Base-by-base conservation (phyloP, 257 asterid species). In the Penstemon newberryi region DNA sequence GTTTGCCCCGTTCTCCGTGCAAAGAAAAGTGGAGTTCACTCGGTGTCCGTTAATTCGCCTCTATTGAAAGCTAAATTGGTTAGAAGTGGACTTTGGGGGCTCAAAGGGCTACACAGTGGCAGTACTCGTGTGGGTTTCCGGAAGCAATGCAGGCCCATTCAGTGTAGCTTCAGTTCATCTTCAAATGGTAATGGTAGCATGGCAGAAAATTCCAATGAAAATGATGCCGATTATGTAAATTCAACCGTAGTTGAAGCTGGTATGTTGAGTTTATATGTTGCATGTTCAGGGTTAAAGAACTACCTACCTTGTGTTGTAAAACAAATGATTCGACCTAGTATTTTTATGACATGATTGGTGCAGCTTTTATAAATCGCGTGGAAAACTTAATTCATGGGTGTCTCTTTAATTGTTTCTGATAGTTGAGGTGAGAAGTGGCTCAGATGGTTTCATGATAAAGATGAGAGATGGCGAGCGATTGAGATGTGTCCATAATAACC, bases 361-460 rank as follows among this genome's bases (percentile, higher is more conserved):
- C 41, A 38, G 46, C 46, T 38, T 4, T 15, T 1, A 9, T 43
- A 43, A 18, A 36, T 58, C 25, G 5, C 19, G 0, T 54, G n/a
- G 38, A 8, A 60, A 11, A n/a, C 50, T 19, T 18, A 5, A 18
- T 18, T 77, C 46, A 40, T 74, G 18, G 18, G 9, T 36, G 5
- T 69, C 8, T 37, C 54, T 73, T 68, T 54, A 5, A 8, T 69
- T 70, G 39, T 60, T 78, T 73, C n/a, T 8, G 75, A 68, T 68
- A 93, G 99, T 90, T 77, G 96, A 93, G 86, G 99, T 93, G 81
- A 82, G 79, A 81, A 88, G 97, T 83, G 96, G 99, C 5, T 74
- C 92, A 0, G 99, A 90, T 7, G 99, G 99, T 84, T 90, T 93
- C 87, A 72, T 89, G 91, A 81, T 93, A 79, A 93, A 87, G 86